These are phyloP conservation scores for Panicum hallii DNA, from an alignment of 202 grass and related monocot genomes.

Conservation along the genomic window DNA sequence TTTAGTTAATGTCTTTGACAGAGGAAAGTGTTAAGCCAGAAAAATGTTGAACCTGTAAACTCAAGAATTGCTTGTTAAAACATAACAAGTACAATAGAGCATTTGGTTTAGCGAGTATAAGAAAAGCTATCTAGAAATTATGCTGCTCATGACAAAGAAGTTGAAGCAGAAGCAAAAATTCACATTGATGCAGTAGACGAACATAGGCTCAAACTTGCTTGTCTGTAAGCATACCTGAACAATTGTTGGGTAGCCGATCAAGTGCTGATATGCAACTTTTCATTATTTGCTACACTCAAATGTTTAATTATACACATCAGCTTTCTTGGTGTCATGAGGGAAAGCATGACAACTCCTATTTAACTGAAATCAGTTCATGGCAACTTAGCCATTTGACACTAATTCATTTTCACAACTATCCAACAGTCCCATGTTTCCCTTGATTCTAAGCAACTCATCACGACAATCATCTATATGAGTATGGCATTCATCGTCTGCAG, in stretches of 20 bases:
- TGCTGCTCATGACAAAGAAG: not conserved
- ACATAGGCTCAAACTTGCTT: not conserved
- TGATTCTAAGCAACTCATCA: slow-evolving; percentile 53
- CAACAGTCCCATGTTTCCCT: slow-evolving; percentile 57
- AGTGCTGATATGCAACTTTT: not conserved
- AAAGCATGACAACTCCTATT: slow-evolving; percentile 24
- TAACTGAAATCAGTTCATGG: not conserved
- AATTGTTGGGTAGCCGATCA: not conserved
- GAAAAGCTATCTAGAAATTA: not conserved
- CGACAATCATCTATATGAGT: slow-evolving; percentile 47
- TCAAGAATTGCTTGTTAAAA: not conserved
- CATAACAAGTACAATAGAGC: not conserved
- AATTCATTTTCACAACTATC: slow-evolving; percentile 48
- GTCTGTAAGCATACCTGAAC: not conserved
- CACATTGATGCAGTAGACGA: not conserved
- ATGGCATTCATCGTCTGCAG: slow-evolving; percentile 62
- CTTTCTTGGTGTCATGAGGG: not conserved
- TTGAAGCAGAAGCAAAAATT: not conserved
- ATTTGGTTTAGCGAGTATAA: not conserved
- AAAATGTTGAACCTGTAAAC: slow-evolving; percentile 3
- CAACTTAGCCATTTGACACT: slow-evolving; percentile 35
- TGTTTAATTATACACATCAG: not conserved
- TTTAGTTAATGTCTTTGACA: not conserved
- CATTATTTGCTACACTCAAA: not conserved
- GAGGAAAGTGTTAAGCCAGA: not conserved